Evolutionary conservation across 495 filamentous ascomycete species (phyloP).

Genomic region (Xylaria sp.): DNA sequence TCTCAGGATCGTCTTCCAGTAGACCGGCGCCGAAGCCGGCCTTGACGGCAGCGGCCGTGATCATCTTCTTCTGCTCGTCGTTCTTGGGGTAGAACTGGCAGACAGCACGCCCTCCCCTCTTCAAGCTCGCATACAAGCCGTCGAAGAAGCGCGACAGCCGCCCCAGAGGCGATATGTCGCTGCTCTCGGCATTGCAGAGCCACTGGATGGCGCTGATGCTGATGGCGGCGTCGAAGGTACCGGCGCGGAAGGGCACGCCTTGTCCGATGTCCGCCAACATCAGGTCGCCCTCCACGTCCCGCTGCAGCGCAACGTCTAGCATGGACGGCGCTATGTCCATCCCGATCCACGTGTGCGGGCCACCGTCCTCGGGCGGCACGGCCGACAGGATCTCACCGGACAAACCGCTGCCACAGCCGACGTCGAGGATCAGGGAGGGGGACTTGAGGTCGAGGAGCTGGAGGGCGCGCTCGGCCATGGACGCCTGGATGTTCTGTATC

Average conservation of each 20-base stretch:
- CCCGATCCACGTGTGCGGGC: conserved; percentile 91
- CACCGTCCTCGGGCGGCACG: conserved; percentile 68
- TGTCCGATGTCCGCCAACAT: conserved; percentile 94
- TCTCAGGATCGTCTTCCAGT: conserved; percentile 92
- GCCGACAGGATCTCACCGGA: conserved; percentile 90
- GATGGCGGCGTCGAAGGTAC: conserved; percentile 93
- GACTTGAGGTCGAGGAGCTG: conserved; percentile 81
- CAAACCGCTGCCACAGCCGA: conserved; percentile 94
- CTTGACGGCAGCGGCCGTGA: conserved; percentile 83
- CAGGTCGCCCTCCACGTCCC: conserved; percentile 91
- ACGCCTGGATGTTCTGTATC: conserved; percentile 91
- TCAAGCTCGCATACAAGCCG: conserved; percentile 84
- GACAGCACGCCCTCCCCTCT: conserved; percentile 87
- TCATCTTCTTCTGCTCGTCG: conserved; percentile 88
- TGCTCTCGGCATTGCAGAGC: conserved; percentile 94
- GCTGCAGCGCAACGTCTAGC: conserved; percentile 88
- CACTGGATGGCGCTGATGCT: conserved; percentile 95
- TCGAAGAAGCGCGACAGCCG: conserved; percentile 87
- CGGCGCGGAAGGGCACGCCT: conserved; percentile 91
- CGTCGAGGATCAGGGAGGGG: conserved; percentile 88
- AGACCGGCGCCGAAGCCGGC: conserved; percentile 96
- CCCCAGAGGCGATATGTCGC: conserved; percentile 77
- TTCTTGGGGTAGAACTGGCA: conserved; percentile 99
- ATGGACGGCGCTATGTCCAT: conserved; percentile 95
- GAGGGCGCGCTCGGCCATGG: conserved; percentile 92